A percentile compares a stretch with the other conserved stretches of the same genome.
Conservation (phyloP, 768 basidiomycete genomes). For the Cantharellus anzutake region DNA sequence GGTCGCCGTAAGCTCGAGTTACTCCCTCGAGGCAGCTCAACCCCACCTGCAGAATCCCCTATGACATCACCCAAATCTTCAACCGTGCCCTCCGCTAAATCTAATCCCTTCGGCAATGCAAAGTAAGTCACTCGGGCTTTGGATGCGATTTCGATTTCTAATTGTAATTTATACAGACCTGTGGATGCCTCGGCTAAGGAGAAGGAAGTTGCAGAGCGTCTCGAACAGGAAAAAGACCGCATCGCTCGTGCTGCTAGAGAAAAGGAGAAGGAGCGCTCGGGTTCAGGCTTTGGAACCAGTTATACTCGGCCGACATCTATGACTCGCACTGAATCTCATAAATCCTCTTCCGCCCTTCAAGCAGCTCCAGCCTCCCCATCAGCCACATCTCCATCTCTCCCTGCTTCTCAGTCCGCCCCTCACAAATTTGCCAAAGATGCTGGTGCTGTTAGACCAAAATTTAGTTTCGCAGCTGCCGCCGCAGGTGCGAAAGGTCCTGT, state of each 20-base stretch:
- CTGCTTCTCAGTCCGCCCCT: neutral
- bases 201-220: conserved; percentile 48
- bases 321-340: neutral
- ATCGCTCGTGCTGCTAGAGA: conserved; percentile 13
- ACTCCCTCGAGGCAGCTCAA: conserved; percentile 52
- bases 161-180: conserved; percentile 29
- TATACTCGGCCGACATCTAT: neutral
- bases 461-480: conserved; percentile 73
- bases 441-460: conserved; percentile 43
- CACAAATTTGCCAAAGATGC: conserved; percentile 8
- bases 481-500: neutral
- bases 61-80: conserved; percentile 62
- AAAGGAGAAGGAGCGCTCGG: neutral
- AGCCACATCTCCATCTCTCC: conserved; percentile 1
- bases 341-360: neutral
- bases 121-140: conserved; percentile 25
- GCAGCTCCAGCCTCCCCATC: conserved; percentile 18
- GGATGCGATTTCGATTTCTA: neutral
- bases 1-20: conserved; percentile 67
- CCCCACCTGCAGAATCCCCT: conserved; percentile 34
- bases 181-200: conserved; percentile 69
- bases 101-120: conserved; percentile 78
- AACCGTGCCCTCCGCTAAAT: conserved; percentile 26
- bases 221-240: conserved; percentile 43
- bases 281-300: neutral